Evolutionary conservation across 2,329 filamentous ascomycete genomes (phyloP), one percentile per base, ranked within the genome.

Genomic region (Leptographium lundbergii): DNA sequence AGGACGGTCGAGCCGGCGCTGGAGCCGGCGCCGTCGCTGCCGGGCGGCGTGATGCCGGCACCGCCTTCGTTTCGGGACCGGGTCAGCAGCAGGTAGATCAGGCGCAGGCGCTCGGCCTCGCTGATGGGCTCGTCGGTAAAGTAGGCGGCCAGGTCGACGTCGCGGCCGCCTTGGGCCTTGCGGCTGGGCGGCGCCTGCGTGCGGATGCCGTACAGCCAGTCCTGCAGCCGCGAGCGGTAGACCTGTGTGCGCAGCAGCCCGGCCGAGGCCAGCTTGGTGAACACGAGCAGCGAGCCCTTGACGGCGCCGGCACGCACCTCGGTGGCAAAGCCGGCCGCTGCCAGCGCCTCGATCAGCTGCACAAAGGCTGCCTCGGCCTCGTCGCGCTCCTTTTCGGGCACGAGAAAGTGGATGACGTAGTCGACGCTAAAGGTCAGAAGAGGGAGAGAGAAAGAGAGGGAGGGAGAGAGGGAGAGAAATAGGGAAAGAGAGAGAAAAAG

Each of bases 201-300:
- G 63, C 90, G 86, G 58, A 96, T 87, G 57, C 91, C 91, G 69
- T 94, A 87, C 39, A 97, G 82, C 90, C 91, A 99, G 73, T 97
- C 94, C 69, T 91, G 88, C 22, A 96, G 85, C 63, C 94, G 84
- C 59, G 88, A 89, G 64, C 90, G 84, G 72, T 96, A 95, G 56
- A 96, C 81, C 67, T 95, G 89, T 63, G 85, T 84, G 61, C 81
- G 82, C 61, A 99, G 78, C 63, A 91, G 82, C 65, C 84, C 78
- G 62, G 87, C 79, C 25, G 89, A 91, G 42, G 87, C 85, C 50
- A 95, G 82, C 68, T 86, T 88, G 68, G 91, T 80, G 69, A 96
- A 96, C 65, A 97, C 74, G 54, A 97, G 78, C 47, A 97, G 75
- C 3, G 89, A 89, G 59, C 82, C 78, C 32, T 84, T 81, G 64